A percentile compares a stretch with the other conserved stretches of the same genome.
Evolutionary conservation across 2,329 filamentous ascomycete genomes (phyloP).

Genomic region (Trichoderma guizhouense): DNA sequence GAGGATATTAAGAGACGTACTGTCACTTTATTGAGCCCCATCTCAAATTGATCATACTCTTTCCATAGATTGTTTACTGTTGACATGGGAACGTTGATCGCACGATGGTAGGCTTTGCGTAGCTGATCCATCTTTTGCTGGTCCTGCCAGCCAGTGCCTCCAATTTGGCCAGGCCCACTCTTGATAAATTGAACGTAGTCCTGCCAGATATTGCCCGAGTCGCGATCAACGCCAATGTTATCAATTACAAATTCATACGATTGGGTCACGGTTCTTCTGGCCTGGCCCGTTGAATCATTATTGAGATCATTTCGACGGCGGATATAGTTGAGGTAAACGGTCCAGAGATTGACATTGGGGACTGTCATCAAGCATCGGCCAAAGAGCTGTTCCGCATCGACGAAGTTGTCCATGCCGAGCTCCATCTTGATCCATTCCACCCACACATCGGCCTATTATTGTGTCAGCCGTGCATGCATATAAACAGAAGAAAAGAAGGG

Average conservation of each 20-base stretch:
- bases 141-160: conserved; percentile 89
- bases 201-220: conserved; percentile 84
- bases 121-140: conserved; percentile 96
- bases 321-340: conserved; percentile 91
- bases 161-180: conserved; percentile 78
- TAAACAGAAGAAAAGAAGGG: neutral
- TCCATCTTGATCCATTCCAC: conserved; percentile 87
- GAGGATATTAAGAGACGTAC: conserved; percentile 45
- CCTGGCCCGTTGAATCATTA: conserved; percentile 72
- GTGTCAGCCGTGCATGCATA: conserved; percentile 6
- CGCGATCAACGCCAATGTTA: conserved; percentile 86
- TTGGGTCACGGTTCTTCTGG: conserved; percentile 74
- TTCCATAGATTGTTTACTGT: conserved; percentile 87
- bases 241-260: conserved; percentile 91
- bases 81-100: conserved; percentile 80
- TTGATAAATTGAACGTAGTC: conserved; percentile 95
- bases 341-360: conserved; percentile 84
- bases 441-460: conserved; percentile 80
- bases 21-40: conserved; percentile 87
- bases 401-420: conserved; percentile 78
- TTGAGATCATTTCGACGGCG: conserved; percentile 81
- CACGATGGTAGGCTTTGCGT: conserved; percentile 87
- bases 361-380: conserved; percentile 73
- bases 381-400: conserved; percentile 79
- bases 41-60: conserved; percentile 96